Percentiles rank a stretch among this genome's conserved stretches.
These are phyloP conservation scores for Corylus americana DNA, from an alignment of 306 rosid genomes.

Conservation along the genomic window DNA sequence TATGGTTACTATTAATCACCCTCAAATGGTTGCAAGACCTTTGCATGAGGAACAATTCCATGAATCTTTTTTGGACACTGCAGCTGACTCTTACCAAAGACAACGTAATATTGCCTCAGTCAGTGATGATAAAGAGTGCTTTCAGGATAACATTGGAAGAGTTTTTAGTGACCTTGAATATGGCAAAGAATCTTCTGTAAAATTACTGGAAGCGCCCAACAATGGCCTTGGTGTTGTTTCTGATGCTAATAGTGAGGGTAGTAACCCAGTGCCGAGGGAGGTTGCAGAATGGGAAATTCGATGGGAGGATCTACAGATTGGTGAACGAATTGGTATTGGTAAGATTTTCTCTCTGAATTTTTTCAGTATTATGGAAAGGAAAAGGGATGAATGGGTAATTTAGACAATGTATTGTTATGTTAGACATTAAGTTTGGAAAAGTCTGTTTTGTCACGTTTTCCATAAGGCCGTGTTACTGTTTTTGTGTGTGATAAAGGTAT, in stretches of 20 bases:
- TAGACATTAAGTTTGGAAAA: background rate
- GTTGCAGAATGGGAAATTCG: slow-evolving; percentile 85
- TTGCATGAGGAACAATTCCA: slow-evolving; percentile 38
- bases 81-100: slow-evolving; percentile 28
- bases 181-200: slow-evolving; percentile 41
- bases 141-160: slow-evolving; percentile 35
- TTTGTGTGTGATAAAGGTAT: background rate
- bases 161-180: slow-evolving; percentile 28
- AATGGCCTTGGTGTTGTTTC: slow-evolving; percentile 32
- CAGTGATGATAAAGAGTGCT: slow-evolving; percentile 42
- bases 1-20: slow-evolving; percentile 30
- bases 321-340: slow-evolving; percentile 99
- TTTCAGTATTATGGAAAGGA: slow-evolving; percentile 9
- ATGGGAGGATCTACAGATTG: slow-evolving; percentile 96
- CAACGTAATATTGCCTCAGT: slow-evolving; percentile 25
- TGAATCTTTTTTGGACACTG: slow-evolving; percentile 24
- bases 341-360: slow-evolving; percentile 33
- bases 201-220: slow-evolving; percentile 37
- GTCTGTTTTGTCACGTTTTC: background rate
- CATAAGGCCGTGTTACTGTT: background rate
- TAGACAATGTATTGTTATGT: background rate
- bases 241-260: slow-evolving; percentile 49
- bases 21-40: slow-evolving; percentile 19
- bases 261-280: slow-evolving; percentile 63
- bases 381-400: background rate